Base-by-base conservation (phyloP, 495 filamentous ascomycete species). In the Polyplosphaeria fusca region DNA sequence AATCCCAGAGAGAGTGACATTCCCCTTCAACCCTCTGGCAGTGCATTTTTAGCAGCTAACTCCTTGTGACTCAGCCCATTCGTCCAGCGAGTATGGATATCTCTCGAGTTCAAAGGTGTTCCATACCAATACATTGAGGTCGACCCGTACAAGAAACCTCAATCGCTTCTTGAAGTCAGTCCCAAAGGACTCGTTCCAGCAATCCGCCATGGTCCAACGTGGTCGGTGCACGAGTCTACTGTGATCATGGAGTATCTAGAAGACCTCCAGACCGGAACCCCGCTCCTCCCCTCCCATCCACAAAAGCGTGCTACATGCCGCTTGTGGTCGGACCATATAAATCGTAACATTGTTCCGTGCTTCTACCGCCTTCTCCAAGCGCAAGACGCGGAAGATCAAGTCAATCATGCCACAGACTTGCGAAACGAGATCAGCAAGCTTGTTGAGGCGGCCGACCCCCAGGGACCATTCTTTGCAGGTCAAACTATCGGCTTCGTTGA, bases 71-170 rank as follows among this genome's bases (percentile, higher is more conserved):
- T 49, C 23, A 83, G 80, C 67, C 84, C 85, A 3, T 96, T 95
- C 70, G 90, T 93, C 1, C 91, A 96, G 71, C 85, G 92, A 12
- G 89, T 95, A 18, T 97, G 92, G 92, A 95, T 97, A 60, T 85
- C 92, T 5, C 76, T 97, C n/a, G 91, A 97, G 70, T 72, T 83
- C 46, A 96, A 95, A 68, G 78, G 82, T 4, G 77, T 95, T 38
- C 75, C 76, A 19, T 97, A 97, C 63, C 88, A 96, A 67, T 97
- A 97, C 68, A 85, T 91, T 58, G 92, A 96, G 69, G 85, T 90
- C 24, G 88, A 96, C 65, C 90, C 90, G 2, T 94, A 91, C 64
- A 78, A 86, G 58, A 92, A 92, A 64, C 88, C 89, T 14, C 78
- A 83, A 47, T 80, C 79, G 14, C 70, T 95, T 30, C 77, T 95